Evolutionary conservation across 352 stramenopile genomes (phyloP).

Genomic region (Globisporangium nagaii): DNA sequence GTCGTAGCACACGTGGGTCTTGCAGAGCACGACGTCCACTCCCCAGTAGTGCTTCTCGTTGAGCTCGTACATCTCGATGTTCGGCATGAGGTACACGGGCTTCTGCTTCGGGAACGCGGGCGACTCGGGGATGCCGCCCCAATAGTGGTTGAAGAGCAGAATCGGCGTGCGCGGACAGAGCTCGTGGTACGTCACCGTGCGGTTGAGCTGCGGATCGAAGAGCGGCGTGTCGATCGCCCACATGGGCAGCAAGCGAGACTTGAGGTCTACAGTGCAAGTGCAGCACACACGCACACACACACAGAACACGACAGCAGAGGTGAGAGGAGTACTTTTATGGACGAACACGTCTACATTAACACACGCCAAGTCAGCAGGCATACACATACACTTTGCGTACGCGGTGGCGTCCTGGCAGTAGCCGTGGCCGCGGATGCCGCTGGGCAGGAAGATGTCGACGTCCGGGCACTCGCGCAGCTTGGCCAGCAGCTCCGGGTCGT

Average conservation of each 20-base stretch:
- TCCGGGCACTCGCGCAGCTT: conserved; percentile 23
- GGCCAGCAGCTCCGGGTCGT: conserved; percentile 13
- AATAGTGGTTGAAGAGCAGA: conserved; percentile 58
- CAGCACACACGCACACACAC: no score
- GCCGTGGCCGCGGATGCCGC: conserved; percentile 15
- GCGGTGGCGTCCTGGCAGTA: conserved; percentile 44
- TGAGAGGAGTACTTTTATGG: neutral
- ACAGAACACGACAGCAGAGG: neutral
- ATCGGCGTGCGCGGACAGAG: conserved; percentile 42
- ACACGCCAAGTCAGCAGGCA: neutral
- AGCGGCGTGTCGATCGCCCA: conserved; percentile 14
- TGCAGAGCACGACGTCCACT: conserved; percentile 39
- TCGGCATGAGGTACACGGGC: conserved; percentile 39
- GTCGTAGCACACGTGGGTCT: conserved; percentile 35
- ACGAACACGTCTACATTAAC: neutral
- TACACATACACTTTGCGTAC: conserved; percentile 28
- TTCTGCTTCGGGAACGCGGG: conserved; percentile 31
- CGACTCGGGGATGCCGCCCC: conserved; percentile 20
- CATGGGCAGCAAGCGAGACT: neutral
- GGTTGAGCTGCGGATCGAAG: conserved; percentile 16
- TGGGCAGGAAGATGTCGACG: conserved; percentile 28
- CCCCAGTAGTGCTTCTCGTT: conserved; percentile 26
- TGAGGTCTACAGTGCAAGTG: neutral
- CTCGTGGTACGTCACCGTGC: conserved; percentile 41
- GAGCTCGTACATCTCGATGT: conserved; percentile 61